Evolutionary conservation across 768 basidiomycete species (phyloP).

Genomic region (Pisolithus microcarpus): DNA sequence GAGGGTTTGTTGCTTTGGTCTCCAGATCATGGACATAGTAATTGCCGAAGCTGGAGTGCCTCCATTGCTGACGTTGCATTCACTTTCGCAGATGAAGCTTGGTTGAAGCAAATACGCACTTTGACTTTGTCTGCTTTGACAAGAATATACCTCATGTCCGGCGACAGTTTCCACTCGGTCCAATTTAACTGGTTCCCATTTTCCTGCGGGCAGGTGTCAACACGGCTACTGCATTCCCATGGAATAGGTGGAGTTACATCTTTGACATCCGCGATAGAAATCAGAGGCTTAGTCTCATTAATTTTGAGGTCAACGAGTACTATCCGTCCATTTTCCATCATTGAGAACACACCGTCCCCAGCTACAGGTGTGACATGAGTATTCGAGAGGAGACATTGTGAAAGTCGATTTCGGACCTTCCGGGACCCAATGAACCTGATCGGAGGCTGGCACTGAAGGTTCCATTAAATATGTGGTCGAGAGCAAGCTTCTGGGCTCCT

Average conservation of each 20-base stretch:
- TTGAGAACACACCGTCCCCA: slow-evolving; percentile 88
- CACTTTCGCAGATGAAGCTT: background rate
- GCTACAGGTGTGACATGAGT: slow-evolving; percentile 42
- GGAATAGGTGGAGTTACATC: slow-evolving; percentile 41
- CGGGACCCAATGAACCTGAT: slow-evolving; percentile 75
- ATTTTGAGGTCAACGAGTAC: slow-evolving; percentile 75
- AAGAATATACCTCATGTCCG: slow-evolving; percentile 87
- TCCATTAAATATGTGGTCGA: slow-evolving; percentile 91
- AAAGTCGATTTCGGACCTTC: slow-evolving; percentile 55
- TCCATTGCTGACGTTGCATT: slow-evolving; percentile 71
- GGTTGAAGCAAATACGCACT: slow-evolving; percentile 31
- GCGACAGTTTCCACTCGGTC: slow-evolving; percentile 72
- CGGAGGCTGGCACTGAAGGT: slow-evolving; percentile 55
- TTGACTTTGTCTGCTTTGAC: slow-evolving; percentile 70
- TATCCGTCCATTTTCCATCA: slow-evolving; percentile 54
- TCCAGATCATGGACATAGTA: slow-evolving; percentile 86
- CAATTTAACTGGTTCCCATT: slow-evolving; percentile 44
- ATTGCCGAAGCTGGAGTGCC: slow-evolving; percentile 83
- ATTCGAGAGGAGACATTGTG: background rate
- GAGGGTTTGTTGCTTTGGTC: slow-evolving; percentile 59
- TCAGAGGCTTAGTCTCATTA: slow-evolving; percentile 57
- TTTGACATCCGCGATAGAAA: slow-evolving; percentile 50
- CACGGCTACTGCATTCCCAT: background rate
- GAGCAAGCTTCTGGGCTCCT: slow-evolving; percentile 61
- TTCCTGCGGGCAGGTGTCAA: slow-evolving; percentile 35